Base-by-base conservation (phyloP, 2,329 filamentous ascomycete species). In the Xylariaceae sp. region DNA sequence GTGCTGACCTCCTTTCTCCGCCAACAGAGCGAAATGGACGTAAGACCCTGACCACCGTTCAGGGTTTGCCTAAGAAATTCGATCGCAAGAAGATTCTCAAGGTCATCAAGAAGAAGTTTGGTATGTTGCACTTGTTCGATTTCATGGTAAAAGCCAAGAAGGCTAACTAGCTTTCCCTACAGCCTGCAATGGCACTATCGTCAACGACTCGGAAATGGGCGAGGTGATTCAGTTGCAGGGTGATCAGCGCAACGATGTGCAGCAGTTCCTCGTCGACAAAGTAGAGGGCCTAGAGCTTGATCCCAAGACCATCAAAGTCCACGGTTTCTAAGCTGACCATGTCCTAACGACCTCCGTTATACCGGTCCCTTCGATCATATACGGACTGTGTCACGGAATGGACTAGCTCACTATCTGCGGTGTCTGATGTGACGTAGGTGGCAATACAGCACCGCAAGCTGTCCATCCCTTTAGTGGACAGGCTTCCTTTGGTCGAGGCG, bases 181-280 rank as follows among this genome's bases (percentile, higher is more conserved):
- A 91, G 94, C 95, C 79, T 98, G 94, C 91, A 98, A 99, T 97
- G 95, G 95, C 86, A 98, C 93, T 81, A 96, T 98, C 78, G 93
- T 98, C 79, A 87, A 87, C 75, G 94, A 98, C 80, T 86, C 85
- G 71, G 92, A 96, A 81, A 96, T 97, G 91, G 94, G 94, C 76
- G 93, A 98, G 85, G 94, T 98, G 85, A 97, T 99, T 76, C 95
- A 99, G 85, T 90, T 99, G 75, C 95, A 99, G 81, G 95, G 95
- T 73, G 95, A 99, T 78, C 95, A 99, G 85, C 94, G 95, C 81
- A 96, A 96, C 82, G 92, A 96, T 87, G 91, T 97, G 76, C 91
- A 96, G 79, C 92, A 97, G 75, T 99, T 98, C 83, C 88, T 98
- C 79, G 87, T 88, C 80, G 91, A 96, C 82, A 96, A 96, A 86